Percentiles rank a stretch among this genome's conserved stretches.
These are phyloP conservation scores for Solanum habrochaites DNA, from an alignment of 257 asterid genomes.

Conservation along the genomic window DNA sequence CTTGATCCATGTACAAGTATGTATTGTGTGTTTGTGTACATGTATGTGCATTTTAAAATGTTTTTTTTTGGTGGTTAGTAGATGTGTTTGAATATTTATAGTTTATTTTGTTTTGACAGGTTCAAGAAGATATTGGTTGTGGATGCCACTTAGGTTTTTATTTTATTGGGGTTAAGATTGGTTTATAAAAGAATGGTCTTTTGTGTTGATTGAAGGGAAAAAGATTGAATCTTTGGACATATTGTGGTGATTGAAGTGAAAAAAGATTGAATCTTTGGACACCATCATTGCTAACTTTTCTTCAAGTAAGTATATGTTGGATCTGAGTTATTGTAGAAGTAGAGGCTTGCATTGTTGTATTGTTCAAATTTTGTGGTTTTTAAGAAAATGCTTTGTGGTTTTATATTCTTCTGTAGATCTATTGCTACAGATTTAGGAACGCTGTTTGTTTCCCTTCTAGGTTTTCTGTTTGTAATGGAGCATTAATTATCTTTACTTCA, in stretches of 20 bases:
- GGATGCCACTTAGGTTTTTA: background rate
- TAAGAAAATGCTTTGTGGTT: background rate
- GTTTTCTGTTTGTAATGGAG: slow-evolving; percentile 11
- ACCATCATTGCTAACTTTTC: background rate
- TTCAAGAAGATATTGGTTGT: slow-evolving; percentile 7
- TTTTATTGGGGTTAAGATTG: background rate
- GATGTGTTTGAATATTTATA: background rate
- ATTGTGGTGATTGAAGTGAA: slow-evolving; percentile 9
- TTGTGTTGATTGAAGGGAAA: slow-evolving; percentile 7
- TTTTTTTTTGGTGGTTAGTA: background rate
- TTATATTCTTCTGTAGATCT: slow-evolving; percentile 31
- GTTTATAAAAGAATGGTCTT: background rate
- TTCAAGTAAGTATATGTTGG: slow-evolving; percentile 53
- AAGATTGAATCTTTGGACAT: slow-evolving; percentile 8
- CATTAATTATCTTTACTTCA: background rate
- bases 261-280: slow-evolving; percentile 11
- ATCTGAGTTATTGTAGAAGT: slow-evolving; percentile 30
- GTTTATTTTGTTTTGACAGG: background rate
- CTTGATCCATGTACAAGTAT: background rate
- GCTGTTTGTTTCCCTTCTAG: background rate
- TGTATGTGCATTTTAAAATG: background rate
- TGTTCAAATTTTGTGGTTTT: background rate
- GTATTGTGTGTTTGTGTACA: background rate
- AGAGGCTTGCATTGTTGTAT: slow-evolving; percentile 5
- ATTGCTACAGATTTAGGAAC: slow-evolving; percentile 10